Base-by-base conservation (phyloP, 2,329 filamentous ascomycete genomes). In the Verticillium nubilum region DNA sequence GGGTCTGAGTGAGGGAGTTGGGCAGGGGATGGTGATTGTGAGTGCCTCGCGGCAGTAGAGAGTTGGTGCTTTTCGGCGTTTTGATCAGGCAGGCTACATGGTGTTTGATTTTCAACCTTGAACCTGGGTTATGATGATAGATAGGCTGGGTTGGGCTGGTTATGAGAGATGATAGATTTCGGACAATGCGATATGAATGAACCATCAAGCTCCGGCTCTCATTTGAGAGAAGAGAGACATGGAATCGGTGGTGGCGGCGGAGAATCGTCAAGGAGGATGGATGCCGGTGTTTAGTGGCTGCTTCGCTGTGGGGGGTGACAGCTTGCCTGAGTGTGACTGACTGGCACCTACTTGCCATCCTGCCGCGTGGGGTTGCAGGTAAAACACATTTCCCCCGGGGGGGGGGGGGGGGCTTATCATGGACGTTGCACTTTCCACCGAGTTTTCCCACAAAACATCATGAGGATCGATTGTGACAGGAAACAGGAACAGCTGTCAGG, bases 1-100 rank as follows among this genome's bases (percentile, higher is more conserved):
- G 15, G 89, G 89, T 0, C 75, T 91, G 50, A 85, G 86, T 65
- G 86, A 91, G 65, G 87, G 89, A 5, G 75, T 81, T 79, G 73
- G 76, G 19, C 71, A 73, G 60, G 72, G 72, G 9, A 62, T 73
- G 26, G 26, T 47, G n/a, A 47, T 47, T n/a, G 23, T 47, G 37
- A n/a, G 37, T 19, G 37, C n/a, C n/a, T 23, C 37, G 37, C 37
- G 37, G 37, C 37, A 37, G 35, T 37, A 37, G 35, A 23, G n/a
- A 23, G 17, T 5, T 47, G n/a, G 17, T 47, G 37, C n/a, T 47
- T 19, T 47, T 10, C n/a, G n/a, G 37, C 19, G 19, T 47, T 42
- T 37, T 4, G 33, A 31, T 31, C 5, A 31, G 5, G 29, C n/a
- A n/a, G n/a, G n/a, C n/a, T n/a, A n/a, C n/a, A 31, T 31, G 29